Evolutionary conservation across 306 rosid species (phyloP).

Genomic region (Senna tora): DNA sequence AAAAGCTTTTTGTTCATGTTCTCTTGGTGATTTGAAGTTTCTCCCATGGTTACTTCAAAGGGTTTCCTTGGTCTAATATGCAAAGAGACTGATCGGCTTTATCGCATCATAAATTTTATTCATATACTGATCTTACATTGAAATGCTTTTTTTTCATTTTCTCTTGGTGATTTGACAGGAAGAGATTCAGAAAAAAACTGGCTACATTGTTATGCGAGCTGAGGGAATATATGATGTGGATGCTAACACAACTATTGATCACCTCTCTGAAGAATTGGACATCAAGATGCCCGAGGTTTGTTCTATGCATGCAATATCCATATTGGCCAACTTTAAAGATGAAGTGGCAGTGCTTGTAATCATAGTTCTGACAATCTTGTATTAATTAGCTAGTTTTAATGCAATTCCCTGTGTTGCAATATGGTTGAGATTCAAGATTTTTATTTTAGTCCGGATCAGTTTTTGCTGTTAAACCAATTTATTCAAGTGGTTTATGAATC

Average conservation of each 20-base stretch:
- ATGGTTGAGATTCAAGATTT: no score
- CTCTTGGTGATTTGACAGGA: neutral
- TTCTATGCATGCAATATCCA: neutral
- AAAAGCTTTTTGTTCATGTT: neutral
- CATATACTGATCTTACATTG: no score
- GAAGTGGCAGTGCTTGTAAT: no score
- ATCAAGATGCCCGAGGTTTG: constrained; percentile 6
- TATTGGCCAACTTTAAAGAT: neutral
- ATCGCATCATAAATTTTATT: no score
- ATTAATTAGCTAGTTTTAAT: no score
- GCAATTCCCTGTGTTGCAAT: no score
- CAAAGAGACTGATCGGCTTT: neutral
- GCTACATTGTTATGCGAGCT: neutral
- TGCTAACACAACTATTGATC: neutral
- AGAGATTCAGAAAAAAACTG: neutral
- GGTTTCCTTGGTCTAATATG: neutral
- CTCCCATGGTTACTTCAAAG: no score
- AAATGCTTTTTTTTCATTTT: no score
- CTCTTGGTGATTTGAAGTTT: no score
- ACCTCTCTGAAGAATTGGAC: neutral
- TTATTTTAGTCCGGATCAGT: no score
- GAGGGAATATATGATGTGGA: constrained; percentile 2
- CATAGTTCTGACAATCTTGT: no score
- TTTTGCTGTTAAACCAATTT: no score
- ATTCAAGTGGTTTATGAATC: neutral